These are phyloP conservation scores for Durotheca rogersii DNA, from an alignment of 495 filamentous ascomycete genomes.

Conservation along the genomic window DNA sequence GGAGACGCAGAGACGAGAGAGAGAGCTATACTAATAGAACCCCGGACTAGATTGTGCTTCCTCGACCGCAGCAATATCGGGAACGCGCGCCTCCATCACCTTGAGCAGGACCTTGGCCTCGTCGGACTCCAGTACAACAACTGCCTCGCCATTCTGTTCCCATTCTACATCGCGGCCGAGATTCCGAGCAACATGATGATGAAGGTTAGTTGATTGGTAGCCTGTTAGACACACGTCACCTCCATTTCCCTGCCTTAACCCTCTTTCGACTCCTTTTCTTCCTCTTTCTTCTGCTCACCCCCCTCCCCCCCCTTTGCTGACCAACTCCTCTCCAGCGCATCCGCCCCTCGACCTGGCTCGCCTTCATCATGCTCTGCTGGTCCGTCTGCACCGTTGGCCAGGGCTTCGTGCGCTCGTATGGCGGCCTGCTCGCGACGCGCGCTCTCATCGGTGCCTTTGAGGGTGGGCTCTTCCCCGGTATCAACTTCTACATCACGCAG, in stretches of 20 bases:
- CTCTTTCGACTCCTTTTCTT: too few relatives aligned
- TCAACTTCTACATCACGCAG: conserved; percentile 75
- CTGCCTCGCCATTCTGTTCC: conserved; percentile 57
- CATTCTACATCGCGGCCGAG: conserved; percentile 66
- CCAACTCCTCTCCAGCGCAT: conserved; percentile 61
- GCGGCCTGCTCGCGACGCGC: conserved; percentile 58
- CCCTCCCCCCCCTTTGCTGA: conserved; percentile 52
- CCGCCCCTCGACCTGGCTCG: conserved; percentile 61
- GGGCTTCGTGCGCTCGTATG: conserved; percentile 56
- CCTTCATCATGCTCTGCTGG: conserved; percentile 57
- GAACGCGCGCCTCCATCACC: conserved; percentile 67
- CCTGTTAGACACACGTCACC: too few relatives aligned
- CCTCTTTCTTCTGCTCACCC: too few relatives aligned
- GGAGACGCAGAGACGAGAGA: too few relatives aligned
- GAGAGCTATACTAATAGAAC: too few relatives aligned
- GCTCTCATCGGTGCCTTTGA: conserved; percentile 65
- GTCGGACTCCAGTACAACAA: conserved; percentile 58
- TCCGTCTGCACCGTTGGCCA: conserved; percentile 59
- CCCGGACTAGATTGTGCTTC: conserved; percentile 44
- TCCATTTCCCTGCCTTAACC: too few relatives aligned
- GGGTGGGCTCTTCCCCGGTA: conserved; percentile 64
- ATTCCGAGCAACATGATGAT: conserved; percentile 66
- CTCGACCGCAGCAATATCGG: conserved; percentile 68
- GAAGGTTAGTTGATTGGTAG: too few relatives aligned
- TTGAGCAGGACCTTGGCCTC: conserved; percentile 60